Conservation (phyloP, 352 stramenopile genomes). For the Globisporangium apiculatum region DNA sequence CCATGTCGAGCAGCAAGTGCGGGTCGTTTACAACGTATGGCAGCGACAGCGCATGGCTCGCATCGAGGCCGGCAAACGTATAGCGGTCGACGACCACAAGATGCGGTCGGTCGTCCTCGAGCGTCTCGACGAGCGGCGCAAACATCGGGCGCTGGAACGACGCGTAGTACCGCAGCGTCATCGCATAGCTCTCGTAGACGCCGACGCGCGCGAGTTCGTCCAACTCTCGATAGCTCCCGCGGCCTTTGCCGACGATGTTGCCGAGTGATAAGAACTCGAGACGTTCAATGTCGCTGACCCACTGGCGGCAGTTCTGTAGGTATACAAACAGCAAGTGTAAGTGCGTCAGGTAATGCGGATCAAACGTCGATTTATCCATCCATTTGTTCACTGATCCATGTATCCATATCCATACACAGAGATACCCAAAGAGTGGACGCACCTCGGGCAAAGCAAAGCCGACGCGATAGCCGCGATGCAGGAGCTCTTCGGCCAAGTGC, state of each 20-base stretch:
- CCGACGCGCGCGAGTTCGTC: slow-evolving; percentile 26
- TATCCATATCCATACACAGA: not conserved
- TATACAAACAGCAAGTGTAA: not conserved
- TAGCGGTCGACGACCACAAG: slow-evolving; percentile 76
- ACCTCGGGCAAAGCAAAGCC: slow-evolving; percentile 77
- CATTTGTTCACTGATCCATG: too few species aligned
- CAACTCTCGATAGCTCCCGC: slow-evolving; percentile 18
- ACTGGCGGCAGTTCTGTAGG: slow-evolving; percentile 60
- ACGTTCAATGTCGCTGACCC: slow-evolving; percentile 62
- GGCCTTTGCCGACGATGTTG: slow-evolving; percentile 40
- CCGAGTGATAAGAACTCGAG: slow-evolving; percentile 80
- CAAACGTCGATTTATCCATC: not conserved
- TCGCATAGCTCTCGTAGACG: slow-evolving; percentile 63
- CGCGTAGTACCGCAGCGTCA: slow-evolving; percentile 63
- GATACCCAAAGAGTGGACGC: not conserved
- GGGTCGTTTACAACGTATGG: slow-evolving; percentile 80
- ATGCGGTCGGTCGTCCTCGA: slow-evolving; percentile 56
- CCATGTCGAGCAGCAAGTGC: slow-evolving; percentile 79
- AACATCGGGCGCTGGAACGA: slow-evolving; percentile 81
- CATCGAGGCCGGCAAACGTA: slow-evolving; percentile 76
- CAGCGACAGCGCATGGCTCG: slow-evolving; percentile 46
- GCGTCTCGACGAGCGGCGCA: slow-evolving; percentile 38
- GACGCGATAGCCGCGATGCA: slow-evolving; percentile 67
- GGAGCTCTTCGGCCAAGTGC: slow-evolving; percentile 63
- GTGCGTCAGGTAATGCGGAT: not conserved